phyloP scores from a whole-genome alignment of 2,329 filamentous ascomycete genomes.

The Ophiocordyceps camponoti-rufipedis region DNA sequence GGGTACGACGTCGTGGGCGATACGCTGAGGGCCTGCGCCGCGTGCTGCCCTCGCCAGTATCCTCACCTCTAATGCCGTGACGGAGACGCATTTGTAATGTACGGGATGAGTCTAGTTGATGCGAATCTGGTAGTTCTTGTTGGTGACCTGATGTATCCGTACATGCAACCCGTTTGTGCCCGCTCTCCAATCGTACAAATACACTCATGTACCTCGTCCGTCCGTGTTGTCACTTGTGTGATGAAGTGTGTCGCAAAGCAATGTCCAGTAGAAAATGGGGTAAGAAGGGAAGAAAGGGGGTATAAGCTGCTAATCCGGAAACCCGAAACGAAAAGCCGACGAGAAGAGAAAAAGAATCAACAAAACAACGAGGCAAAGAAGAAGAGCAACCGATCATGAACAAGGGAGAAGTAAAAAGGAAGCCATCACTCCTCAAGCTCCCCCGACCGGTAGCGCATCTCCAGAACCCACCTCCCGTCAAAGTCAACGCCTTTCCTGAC shows the following conservation, averaged over 20 bases:
- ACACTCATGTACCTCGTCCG: not conserved
- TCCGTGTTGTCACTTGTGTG: not conserved
- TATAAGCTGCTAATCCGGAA: not conserved
- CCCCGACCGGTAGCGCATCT: conserved; percentile 35
- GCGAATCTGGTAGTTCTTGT: not conserved
- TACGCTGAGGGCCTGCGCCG: not conserved
- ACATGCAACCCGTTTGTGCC: not conserved
- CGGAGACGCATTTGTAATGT: not conserved
- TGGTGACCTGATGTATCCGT: not conserved
- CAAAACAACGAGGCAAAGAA: conserved; percentile 1
- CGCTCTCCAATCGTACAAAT: not conserved
- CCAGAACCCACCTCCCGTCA: conserved; percentile 69
- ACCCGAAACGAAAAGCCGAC: no score
- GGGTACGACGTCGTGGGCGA: conserved; percentile 13
- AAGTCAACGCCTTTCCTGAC: conserved; percentile 77
- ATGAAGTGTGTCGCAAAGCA: not conserved
- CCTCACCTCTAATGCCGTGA: no score
- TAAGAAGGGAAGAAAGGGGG: not conserved
- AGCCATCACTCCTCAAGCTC: conserved; percentile 1
- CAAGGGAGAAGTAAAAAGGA: not conserved
- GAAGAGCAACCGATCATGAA: not conserved
- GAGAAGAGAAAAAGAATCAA: not conserved
- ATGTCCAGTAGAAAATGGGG: not conserved
- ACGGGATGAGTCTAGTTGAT: not conserved
- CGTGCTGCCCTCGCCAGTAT: no score